Conservation (phyloP, 768 basidiomycete genomes). For the Pholiota molesta region DNA sequence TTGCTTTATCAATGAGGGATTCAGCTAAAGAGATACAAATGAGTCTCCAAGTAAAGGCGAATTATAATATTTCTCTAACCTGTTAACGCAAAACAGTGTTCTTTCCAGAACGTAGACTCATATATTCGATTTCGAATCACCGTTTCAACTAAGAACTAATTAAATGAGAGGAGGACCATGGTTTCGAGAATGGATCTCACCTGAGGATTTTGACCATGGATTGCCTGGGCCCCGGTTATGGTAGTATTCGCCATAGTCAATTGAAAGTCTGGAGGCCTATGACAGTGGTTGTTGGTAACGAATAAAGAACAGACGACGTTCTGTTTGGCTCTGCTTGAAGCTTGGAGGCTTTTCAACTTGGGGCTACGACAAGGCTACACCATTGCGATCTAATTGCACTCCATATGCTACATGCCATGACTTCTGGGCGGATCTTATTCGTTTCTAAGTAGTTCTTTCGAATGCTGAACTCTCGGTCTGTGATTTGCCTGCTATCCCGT, state of each 20-base stretch:
- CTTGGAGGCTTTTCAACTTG: too few relatives aligned
- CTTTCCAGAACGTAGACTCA: constrained; percentile 11
- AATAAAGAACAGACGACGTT: constrained; percentile 3
- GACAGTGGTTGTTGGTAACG: not conserved
- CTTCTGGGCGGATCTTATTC: too few relatives aligned
- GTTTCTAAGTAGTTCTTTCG: too few relatives aligned
- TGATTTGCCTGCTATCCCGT: too few relatives aligned
- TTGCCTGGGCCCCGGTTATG: constrained; percentile 81
- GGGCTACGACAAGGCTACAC: not conserved
- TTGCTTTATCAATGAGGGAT: constrained; percentile 90
- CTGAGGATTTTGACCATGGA: constrained; percentile 98
- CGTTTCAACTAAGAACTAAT: constrained; percentile 90
- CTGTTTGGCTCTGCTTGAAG: constrained; percentile 7
- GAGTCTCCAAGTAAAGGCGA: not conserved
- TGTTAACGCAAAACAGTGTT: constrained; percentile 9
- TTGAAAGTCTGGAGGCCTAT: not conserved
- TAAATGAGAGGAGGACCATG: constrained; percentile 20
- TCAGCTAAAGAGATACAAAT: constrained; percentile 59
- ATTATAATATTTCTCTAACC: not conserved
- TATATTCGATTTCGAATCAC: constrained; percentile 96
- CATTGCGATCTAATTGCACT: too few relatives aligned
- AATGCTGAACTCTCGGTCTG: too few relatives aligned
- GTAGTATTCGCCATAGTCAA: constrained; percentile 87
- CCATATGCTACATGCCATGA: too few relatives aligned
- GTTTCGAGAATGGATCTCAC: constrained; percentile 40